phyloP scores from a whole-genome alignment of 2,329 filamentous ascomycete genomes.

The Aspergillus pseudoviridinutans region DNA sequence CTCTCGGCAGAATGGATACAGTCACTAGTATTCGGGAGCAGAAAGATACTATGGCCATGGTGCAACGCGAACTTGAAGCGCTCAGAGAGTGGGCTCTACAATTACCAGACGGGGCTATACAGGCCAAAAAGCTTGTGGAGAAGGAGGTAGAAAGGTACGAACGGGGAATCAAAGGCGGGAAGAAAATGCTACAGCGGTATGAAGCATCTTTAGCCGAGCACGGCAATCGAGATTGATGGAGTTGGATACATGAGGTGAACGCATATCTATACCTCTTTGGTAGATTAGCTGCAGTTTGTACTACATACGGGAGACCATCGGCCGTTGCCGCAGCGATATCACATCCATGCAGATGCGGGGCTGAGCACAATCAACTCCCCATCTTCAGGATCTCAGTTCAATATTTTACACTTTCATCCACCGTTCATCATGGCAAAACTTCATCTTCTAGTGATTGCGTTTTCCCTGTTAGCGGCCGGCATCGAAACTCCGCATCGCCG shows the following conservation, averaged over 20 bases:
- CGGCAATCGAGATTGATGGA: neutral
- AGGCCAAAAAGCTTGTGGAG: neutral
- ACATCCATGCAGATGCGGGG: neutral
- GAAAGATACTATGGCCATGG: neutral
- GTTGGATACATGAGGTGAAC: neutral
- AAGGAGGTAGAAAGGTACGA: neutral
- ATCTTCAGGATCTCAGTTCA: neutral
- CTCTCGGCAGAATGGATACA: neutral
- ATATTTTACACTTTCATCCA: neutral
- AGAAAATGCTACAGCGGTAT: neutral
- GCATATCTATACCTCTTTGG: neutral
- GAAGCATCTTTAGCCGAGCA: neutral
- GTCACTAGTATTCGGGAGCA: neutral
- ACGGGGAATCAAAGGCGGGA: neutral
- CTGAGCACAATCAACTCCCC: neutral
- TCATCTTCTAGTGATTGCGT: neutral
- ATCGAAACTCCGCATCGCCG: conserved; percentile 3
- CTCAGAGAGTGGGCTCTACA: neutral
- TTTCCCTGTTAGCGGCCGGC: neutral
- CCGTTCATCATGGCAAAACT: neutral
- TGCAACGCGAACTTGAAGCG: neutral
- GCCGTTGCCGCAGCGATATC: neutral
- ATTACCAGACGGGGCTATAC: neutral
- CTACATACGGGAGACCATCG: neutral
- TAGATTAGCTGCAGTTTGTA: neutral